Base-by-base conservation (phyloP, 2,329 filamentous ascomycete species). In the Colletotrichum agaves region DNA sequence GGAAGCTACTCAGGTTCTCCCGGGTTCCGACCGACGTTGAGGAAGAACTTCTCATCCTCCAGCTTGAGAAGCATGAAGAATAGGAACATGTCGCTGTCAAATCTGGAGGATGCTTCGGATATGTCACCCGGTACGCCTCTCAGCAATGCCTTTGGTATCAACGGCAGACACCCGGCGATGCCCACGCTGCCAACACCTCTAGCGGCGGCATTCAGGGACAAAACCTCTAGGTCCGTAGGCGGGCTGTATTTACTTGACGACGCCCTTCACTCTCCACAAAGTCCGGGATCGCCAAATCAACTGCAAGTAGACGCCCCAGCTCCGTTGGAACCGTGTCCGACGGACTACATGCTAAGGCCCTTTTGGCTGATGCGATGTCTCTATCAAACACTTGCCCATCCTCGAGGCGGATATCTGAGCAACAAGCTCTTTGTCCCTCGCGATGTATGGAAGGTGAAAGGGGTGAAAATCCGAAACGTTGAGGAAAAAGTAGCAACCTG, bases 331-430 rank as follows among this genome's bases (percentile, higher is more conserved):
- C 92, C 96, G 3, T 99, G 97, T 76, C 96, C 96, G 1, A 93
- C 91, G 39, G 93, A 97, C 44, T 90, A 91, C 67, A 86, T 98
- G 74, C 85, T 98, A n/a, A 90, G 96, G 19, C 97, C 96, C 2
- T 99, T 98, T 78, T 99, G 96, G 96, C 84, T 99, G 49, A 97
- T 99, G 93, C 90, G 96, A 61, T 94, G 92, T 69, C 85, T 99
- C 27, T 97, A 96, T 76, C 93, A 98, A 77, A 97, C 94, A 0
- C 88, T 99, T 49, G 91, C 91, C 17, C 95, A 99, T 75, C 93
- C 95, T 2, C 90, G 93, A 23, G 96, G 96, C 41, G 96, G 94
- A 15, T 99, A 98, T 76, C 76, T 99, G 19, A 97, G 94, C 60
- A 95, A 90, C 21, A 94, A 94, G 73, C 86, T 99, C 0, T 99